These are phyloP conservation scores for Clarireedia hainanense DNA, from an alignment of 2,329 filamentous ascomycete genomes.

Conservation along the genomic window DNA sequence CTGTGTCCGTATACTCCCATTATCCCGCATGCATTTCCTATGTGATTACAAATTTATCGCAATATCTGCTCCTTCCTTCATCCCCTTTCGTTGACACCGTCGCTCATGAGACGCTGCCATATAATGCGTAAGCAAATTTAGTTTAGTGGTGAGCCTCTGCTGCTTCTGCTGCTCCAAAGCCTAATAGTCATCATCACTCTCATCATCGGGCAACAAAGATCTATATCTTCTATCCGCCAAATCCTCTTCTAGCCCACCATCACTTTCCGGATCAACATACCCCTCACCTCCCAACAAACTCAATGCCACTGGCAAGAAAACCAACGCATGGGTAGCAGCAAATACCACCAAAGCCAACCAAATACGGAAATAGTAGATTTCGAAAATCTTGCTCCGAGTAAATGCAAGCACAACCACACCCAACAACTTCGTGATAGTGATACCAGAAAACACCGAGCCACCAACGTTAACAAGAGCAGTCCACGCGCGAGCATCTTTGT, in stretches of 20 bases:
- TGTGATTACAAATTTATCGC: not conserved
- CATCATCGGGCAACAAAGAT: constrained; percentile 69
- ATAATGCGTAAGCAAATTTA: too few relatives aligned
- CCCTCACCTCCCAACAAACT: constrained; percentile 80
- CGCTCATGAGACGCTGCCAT: too few relatives aligned
- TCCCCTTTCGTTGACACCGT: not conserved
- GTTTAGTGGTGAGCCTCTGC: too few relatives aligned
- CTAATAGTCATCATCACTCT: constrained; percentile 42
- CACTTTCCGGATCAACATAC: constrained; percentile 79
- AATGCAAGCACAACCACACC: constrained; percentile 90
- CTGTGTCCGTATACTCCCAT: not conserved
- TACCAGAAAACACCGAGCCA: constrained; percentile 88
- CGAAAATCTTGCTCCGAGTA: constrained; percentile 95
- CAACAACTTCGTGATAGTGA: constrained; percentile 90
- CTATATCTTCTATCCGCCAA: constrained; percentile 72
- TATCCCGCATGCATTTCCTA: not conserved
- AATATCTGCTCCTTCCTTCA: not conserved
- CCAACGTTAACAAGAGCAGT: constrained; percentile 91
- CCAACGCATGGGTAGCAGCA: constrained; percentile 77
- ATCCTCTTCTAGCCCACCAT: constrained; percentile 85
- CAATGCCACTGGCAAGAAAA: constrained; percentile 85
- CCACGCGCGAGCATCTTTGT: constrained; percentile 81
- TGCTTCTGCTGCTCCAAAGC: too few relatives aligned
- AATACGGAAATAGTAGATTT: constrained; percentile 97
- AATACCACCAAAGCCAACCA: constrained; percentile 90